Base-by-base conservation (phyloP, 495 filamentous ascomycete species). In the Penicillium cosmopolitanum region DNA sequence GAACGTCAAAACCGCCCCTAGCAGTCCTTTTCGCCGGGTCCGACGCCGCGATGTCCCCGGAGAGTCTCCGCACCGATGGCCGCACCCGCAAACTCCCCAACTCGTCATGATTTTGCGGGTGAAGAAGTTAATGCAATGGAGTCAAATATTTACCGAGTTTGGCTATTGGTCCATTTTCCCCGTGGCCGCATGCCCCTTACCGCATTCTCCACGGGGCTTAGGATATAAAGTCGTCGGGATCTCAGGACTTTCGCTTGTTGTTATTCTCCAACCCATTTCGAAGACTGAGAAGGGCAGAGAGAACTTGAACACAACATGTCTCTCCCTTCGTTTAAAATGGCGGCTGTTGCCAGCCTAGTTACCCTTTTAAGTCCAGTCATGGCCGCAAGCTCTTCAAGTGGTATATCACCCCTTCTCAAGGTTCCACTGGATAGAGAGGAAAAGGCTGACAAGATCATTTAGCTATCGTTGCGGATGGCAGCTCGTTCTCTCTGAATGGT, bases 401-500 rank as follows among this genome's bases (percentile, higher is more conserved):
- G 57, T 43, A 52, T n/a, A 4, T 13, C 8, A 15, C 16, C 15
- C 13, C 8, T 44, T 15, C 46, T 19, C 16, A 3, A 3, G 46
- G 0, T 1, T 11, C 46, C 19, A 28, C 15, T 48, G 10, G 18
- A 23, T 8, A 10, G 1, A 15, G 7, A 28, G 9, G 9, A 50
- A 21, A 46, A 4, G 12, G 13, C 31, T 60, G 43, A 63, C 35
- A 15, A 11, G 15, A 3, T 33, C 4, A 4, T 47, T 31, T 33
- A 78, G 76, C 72, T 57, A 74, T 83, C 31, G 69, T 73, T 18
- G 78, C 77, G 7, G 68, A 74, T 31, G 80, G 78, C 11, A 78
- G 69, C 3, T 73, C 72, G 7, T 84, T 84, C 57, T 68, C 79
- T 13, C 67, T 84, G 12, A 77, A 78, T 54, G 81, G 79, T 19